These are phyloP conservation scores for Oryza longistaminata DNA, from an alignment of 176 grass and related monocot genomes.

Conservation along the genomic window DNA sequence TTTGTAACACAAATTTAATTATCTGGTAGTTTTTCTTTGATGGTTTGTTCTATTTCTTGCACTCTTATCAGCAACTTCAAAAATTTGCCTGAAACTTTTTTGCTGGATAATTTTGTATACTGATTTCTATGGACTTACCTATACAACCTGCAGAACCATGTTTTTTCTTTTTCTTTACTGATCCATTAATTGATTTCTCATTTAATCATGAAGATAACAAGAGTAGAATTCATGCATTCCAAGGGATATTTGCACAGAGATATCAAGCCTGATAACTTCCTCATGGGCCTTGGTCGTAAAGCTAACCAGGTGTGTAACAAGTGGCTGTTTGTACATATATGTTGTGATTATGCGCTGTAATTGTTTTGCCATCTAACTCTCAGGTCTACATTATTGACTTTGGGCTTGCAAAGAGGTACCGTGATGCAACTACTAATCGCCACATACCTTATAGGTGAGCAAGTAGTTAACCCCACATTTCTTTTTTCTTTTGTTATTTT, in stretches of 20 bases:
- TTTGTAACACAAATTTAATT: background rate
- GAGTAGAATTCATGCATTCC: constrained; percentile 80
- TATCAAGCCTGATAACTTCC: constrained; percentile 84
- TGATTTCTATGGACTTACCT: constrained; percentile 3
- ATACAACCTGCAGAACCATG: background rate
- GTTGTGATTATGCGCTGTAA: constrained; percentile 4
- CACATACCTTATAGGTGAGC: constrained; percentile 77
- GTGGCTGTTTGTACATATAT: background rate
- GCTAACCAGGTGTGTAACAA: constrained; percentile 67
- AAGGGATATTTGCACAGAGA: constrained; percentile 84
- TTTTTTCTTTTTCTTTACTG: background rate
- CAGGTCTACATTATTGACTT: constrained; percentile 91
- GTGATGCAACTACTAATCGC: constrained; percentile 63
- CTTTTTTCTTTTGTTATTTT: background rate
- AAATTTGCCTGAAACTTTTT: background rate
- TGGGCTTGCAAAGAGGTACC: constrained; percentile 82
- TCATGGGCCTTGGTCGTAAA: constrained; percentile 84
- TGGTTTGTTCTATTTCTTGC: constrained; percentile 8
- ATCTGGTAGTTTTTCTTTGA: constrained; percentile 15
- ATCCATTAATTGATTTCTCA: background rate
- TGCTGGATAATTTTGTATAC: background rate
- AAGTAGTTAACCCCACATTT: background rate
- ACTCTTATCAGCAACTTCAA: background rate
- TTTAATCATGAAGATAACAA: constrained; percentile 52
- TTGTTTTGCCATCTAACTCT: constrained; percentile 33